Evolutionary conservation across 2,329 filamentous ascomycete genomes (phyloP).

Genomic region (Cercospora sojina): DNA sequence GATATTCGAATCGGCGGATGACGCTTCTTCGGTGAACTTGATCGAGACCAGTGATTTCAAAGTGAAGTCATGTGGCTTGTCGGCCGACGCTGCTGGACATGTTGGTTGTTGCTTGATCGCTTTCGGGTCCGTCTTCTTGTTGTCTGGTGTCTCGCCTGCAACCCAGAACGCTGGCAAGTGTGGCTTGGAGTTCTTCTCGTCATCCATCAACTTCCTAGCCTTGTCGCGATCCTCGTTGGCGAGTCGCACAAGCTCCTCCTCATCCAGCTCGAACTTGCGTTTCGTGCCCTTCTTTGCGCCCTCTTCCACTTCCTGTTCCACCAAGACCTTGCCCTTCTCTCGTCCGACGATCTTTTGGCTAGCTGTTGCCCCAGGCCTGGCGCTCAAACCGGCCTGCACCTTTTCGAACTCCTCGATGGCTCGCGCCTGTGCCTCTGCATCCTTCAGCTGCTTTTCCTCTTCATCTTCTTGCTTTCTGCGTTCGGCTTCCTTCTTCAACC

Average conservation of each 20-base stretch:
- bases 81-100: constrained; percentile 68
- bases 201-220: constrained; percentile 62
- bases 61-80: constrained; percentile 70
- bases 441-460: constrained; percentile 59
- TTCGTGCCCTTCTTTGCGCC: constrained; percentile 53
- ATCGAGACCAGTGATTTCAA: constrained; percentile 75
- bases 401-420: constrained; percentile 81
- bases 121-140: constrained; percentile 48
- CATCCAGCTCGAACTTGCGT: constrained; percentile 75
- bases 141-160: constrained; percentile 72
- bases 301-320: constrained; percentile 33
- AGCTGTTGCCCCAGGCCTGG: constrained; percentile 43
- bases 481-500: constrained; percentile 63
- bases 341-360: constrained; percentile 48
- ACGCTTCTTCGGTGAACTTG: constrained; percentile 71
- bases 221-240: constrained; percentile 68
- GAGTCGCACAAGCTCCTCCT: constrained; percentile 70
- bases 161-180: constrained; percentile 91
- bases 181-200: constrained; percentile 65
- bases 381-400: constrained; percentile 65
- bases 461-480: constrained; percentile 63
- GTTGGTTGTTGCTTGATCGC: constrained; percentile 61
- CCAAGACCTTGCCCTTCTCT: constrained; percentile 37
- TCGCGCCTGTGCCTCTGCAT: constrained; percentile 67
- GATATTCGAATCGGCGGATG: constrained; percentile 42